Evolutionary conservation across 2,329 filamentous ascomycete genomes (phyloP), one percentile per base, ranked within the genome.

Genomic region (Paraconiothyrium brasiliense): DNA sequence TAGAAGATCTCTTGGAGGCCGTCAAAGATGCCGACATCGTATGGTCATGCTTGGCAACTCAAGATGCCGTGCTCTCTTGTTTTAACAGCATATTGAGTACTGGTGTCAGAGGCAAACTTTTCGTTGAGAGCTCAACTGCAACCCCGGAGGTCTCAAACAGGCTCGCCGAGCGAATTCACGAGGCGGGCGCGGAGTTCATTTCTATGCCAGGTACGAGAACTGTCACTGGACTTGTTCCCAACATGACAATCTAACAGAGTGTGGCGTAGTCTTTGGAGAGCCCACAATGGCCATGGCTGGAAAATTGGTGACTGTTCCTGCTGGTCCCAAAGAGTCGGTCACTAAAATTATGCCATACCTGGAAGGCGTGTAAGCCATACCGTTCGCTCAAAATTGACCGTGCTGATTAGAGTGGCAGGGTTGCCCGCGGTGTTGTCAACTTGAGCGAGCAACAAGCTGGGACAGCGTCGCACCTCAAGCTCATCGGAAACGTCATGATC

Each of bases 401-500:
- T 30, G 34, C 37, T 54, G 24, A 54, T 27, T 30, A 4, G 13
- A 16, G 16, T 39, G 16, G 48, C 32, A 60, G 51, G 5, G 39
- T 60, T 24, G 54, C 35, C 2, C 37, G 44, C n/a, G 41, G 50
- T 6, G 54, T 60, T 27, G 44, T 60, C 37, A 54, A 60, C 39
- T 20, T 60, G 27, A 60, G 58, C 44, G 58, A 47, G 50, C 34
- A 60, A 51, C 32, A 57, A 39, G 50, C 47, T 22, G 58, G 58
- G 9, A 56, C 27, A 13, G 58, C 58, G 14, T 60, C 58, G 32
- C 44, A 41, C 20, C 52, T 60, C 14, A 60, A 60, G 41, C 46
- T 60, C 43, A 49, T 60, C n/a, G 58, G 58, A 22, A 60, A 60
- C 24, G 48, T 52, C 34, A 48, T 60, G 35, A 60, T 60, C 32